Base-by-base conservation (phyloP, 1,284 basidiomycete genomes). In the Lentinus polychrous region DNA sequence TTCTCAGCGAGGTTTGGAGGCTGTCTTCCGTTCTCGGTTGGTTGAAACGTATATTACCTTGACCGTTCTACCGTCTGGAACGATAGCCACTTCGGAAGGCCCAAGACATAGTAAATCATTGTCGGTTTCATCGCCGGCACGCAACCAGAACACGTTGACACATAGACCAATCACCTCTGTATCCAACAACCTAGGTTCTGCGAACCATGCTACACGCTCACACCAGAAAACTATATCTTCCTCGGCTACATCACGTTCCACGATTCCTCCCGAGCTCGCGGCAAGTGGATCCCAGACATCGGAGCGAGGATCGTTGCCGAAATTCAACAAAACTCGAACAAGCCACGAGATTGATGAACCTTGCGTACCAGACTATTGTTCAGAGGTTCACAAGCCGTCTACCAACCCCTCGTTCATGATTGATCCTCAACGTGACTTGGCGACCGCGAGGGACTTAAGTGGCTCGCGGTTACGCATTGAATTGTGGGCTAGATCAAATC, bases 21-120 rank as follows among this genome's bases (percentile, higher is more conserved):
- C 75, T 54, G 74, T 88, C 8, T 71, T 91, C 5, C 68, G 70
- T 41, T 80, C 83, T n/a, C 78, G 88, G 40, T 68, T 91, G 22
- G 79, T 90, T n/a, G 86, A 90, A 62, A 87, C 86, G 0, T 87
- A 89, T 57, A 65, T 91, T 47, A 75, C 81, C 14, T 65, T 91
- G 36, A 66, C 67, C 40, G 64, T 78, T 12, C 65, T 64, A 1
- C 54, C 34, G 12, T 23, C 47, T 12, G 31, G 33, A 20, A 27
- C 27, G 27, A 27, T n/a, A n/a, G n/a, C 27, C 10, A 5, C 39
- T 17, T 22, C 20, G 17, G 39, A 40, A 20, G 12, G 8, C 3
- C 3, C n/a, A 6, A 23, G 8, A 12, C 8, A 5, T 22, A 15
- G 12, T 7, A 12, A 15, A 12, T 23, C 39, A 8, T 12, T 12